A percentile compares a stretch with the other conserved stretches of the same genome.
phyloP scores from a whole-genome alignment of 176 grass and related monocot species.

The Elaeis guineensis region DNA sequence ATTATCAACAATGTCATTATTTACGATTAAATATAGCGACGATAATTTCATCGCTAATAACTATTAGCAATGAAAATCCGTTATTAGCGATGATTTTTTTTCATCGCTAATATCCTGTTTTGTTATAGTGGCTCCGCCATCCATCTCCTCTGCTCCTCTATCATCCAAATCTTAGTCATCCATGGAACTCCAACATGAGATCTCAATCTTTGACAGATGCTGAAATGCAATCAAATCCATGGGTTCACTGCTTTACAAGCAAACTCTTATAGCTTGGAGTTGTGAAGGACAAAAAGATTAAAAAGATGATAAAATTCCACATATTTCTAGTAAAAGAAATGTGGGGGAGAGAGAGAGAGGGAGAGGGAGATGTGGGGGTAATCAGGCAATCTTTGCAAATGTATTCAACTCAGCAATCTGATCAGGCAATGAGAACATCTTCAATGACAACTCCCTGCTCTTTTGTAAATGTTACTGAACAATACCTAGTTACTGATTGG shows the following conservation, averaged over 20 bases:
- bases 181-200: too few species aligned
- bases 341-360: conserved; percentile 11
- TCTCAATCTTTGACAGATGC: too few species aligned
- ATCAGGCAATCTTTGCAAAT: conserved; percentile 24
- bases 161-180: too few species aligned
- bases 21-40: too few species aligned
- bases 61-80: too few species aligned
- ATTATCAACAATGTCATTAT: too few species aligned
- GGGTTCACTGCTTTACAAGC: conserved; percentile 10
- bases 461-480: conserved; percentile 28
- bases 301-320: conserved; percentile 80
- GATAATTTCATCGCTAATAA: too few species aligned
- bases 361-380: conserved; percentile 33
- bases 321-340: conserved; percentile 37
- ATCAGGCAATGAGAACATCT: conserved; percentile 24
- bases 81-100: too few species aligned
- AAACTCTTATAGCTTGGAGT: conserved; percentile 32
- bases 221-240: too few species aligned
- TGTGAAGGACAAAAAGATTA: conserved; percentile 78
- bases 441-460: neutral
- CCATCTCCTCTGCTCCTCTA: too few species aligned
- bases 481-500: conserved; percentile 53
- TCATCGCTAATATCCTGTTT: too few species aligned
- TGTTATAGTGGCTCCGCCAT: too few species aligned
- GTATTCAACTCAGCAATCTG: conserved; percentile 60